Conservation (phyloP, 2,329 filamentous ascomycete species). For the Aphanoascus verrucosus region DNA sequence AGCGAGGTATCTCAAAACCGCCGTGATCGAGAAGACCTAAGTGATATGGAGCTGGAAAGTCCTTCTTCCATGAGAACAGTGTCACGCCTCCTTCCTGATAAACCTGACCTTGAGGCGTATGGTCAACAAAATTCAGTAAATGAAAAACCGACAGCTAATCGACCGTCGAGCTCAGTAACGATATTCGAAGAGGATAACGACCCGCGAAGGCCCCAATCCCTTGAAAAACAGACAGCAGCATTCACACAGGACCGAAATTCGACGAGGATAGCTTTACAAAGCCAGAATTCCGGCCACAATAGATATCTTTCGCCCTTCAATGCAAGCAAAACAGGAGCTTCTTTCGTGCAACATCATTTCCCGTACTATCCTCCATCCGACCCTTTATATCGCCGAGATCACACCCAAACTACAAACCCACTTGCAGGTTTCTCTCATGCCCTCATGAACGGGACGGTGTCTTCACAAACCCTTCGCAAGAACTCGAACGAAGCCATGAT, state of each 20-base stretch:
- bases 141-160: slow-evolving; percentile 1
- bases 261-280: neutral
- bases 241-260: neutral
- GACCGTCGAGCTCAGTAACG: slow-evolving; percentile 7
- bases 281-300: neutral
- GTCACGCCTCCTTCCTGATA: slow-evolving; percentile 10
- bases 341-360: neutral
- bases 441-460: slow-evolving; percentile 1
- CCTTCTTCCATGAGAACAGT: slow-evolving; percentile 10
- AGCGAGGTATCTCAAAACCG: neutral
- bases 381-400: neutral
- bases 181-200: slow-evolving; percentile 11
- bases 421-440: neutral
- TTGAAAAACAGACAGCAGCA: neutral
- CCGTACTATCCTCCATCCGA: neutral
- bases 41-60: slow-evolving; percentile 8
- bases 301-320: neutral
- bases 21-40: neutral
- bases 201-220: neutral
- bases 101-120: slow-evolving; percentile 4
- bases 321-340: neutral
- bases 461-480: neutral
- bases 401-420: neutral
- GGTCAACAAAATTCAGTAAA: slow-evolving; percentile 2
- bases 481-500: neutral